Base-by-base conservation (phyloP, 1,139 yeast genomes). In the Meyerozyma carpophila region DNA sequence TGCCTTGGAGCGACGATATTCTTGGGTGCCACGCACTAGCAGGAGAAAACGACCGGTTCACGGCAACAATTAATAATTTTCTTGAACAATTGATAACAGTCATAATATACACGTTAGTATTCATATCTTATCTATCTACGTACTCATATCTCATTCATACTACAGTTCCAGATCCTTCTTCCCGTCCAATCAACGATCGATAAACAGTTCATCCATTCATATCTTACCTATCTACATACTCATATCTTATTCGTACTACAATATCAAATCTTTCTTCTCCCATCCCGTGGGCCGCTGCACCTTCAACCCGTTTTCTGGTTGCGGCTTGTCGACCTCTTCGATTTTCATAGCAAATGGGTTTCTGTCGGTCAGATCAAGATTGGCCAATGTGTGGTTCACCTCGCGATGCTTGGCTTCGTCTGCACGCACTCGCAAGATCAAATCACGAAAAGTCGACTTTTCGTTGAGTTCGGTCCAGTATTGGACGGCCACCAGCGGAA, bases 401-500 rank as follows among this genome's bases (percentile, higher is more conserved):
- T 84, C 90, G 58, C 90, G 73, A 58, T 83, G 90, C 58, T 83
- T 83, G 37, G 88, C 82, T 59, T 83, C 90, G 54, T 83, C 90
- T 7, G 78, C 78, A 50, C 77, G 62, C 91, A 83, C 70, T 53
- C 80, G 75, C 50, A 73, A 68, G 37, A 84, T 66, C 56, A 84
- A 69, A 51, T 84, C 90, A 48, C 71, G 71, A 62, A 84, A 76
- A 4, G 79, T 67, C 8, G 85, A 73, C 20, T 78, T 57, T 36
- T 62, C 63, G 36, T 65, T 66, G 43, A 68, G 59, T 60, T 80
- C 74, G 10, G 77, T 69, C 86, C 88, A 84, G 62, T 84, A 84
- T 47, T 74, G 72, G 47, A 68, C 64, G 10, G 90, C 88, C 47
- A 84, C 77, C 39, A 74, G 73, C 0, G 87, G 86, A 25, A 80